A percentile compares a stretch with the other conserved stretches of the same genome.
Conservation (phyloP, 371 early-diverging fungal species). For the Circinella umbellata region DNA sequence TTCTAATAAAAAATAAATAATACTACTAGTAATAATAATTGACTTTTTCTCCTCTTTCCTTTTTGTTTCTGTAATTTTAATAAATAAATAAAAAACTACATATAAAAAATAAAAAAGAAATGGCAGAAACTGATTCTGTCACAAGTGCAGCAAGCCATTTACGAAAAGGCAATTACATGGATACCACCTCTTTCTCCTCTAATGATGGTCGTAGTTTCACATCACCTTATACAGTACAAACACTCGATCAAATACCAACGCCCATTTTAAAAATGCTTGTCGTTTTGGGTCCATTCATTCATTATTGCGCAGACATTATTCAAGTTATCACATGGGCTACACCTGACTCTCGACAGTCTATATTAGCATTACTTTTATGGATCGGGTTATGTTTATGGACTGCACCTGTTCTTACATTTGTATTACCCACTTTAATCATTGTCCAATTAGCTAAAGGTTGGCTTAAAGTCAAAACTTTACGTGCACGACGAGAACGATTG, state of each 20-base stretch:
- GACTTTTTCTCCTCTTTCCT: neutral
- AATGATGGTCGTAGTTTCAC: constrained; percentile 27
- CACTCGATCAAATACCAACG: constrained; percentile 48
- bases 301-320: constrained; percentile 8
- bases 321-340: constrained; percentile 37
- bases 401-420: constrained; percentile 30
- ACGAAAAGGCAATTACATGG: neutral
- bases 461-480: constrained; percentile 28
- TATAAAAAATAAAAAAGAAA: neutral
- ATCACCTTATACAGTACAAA: constrained; percentile 41
- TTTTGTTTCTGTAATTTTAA: neutral
- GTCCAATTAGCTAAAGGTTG: constrained; percentile 35
- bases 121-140: constrained; percentile 18
- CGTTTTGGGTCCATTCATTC: constrained; percentile 33
- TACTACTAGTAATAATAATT: too few species aligned
- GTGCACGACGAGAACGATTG: constrained; percentile 33
- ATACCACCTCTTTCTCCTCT: neutral
- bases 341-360: constrained; percentile 28
- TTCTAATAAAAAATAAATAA: too few species aligned
- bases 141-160: neutral
- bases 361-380: constrained; percentile 35
- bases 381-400: constrained; percentile 39
- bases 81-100: neutral
- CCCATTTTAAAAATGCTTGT: constrained; percentile 39
- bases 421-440: constrained; percentile 29